Percentiles rank a stretch among this genome's conserved stretches.
phyloP scores from a whole-genome alignment of 495 filamentous ascomycete species.

The Penicillium bialowiezense region DNA sequence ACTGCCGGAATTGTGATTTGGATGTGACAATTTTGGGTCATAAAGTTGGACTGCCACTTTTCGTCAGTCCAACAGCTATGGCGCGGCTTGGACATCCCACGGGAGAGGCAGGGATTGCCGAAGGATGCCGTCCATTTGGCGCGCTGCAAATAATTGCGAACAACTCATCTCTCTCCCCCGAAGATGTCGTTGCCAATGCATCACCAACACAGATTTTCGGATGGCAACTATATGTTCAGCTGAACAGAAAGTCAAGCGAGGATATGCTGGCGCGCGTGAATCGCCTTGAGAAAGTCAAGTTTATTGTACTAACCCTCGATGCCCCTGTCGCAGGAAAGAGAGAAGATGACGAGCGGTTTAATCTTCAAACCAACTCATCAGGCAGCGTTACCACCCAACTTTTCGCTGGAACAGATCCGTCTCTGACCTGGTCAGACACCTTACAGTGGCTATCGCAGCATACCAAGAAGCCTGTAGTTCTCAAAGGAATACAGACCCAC shows the following conservation, averaged over 20 bases:
- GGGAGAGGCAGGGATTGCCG: constrained; percentile 61
- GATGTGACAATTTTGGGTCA: constrained; percentile 55
- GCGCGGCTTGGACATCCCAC: constrained; percentile 58
- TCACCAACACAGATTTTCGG: constrained; percentile 46
- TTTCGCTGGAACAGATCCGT: constrained; percentile 56
- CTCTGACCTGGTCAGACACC: constrained; percentile 66
- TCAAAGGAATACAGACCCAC: constrained; percentile 64
- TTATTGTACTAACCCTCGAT: constrained; percentile 78
- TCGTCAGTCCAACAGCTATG: constrained; percentile 67
- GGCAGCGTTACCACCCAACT: constrained; percentile 52
- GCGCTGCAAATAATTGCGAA: constrained; percentile 46
- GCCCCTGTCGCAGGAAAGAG: constrained; percentile 80
- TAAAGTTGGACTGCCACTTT: constrained; percentile 54
- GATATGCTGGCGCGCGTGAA: constrained; percentile 42
- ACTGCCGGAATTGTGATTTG: constrained; percentile 52
- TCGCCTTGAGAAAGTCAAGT: constrained; percentile 40
- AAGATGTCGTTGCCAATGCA: constrained; percentile 52
- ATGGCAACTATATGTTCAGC: constrained; percentile 76
- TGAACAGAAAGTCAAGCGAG: constrained; percentile 55
- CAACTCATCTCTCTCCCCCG: constrained; percentile 56
- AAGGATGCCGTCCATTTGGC: constrained; percentile 43
- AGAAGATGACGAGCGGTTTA: constrained; percentile 72
- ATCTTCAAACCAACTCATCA: constrained; percentile 40
- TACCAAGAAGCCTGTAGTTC: constrained; percentile 55
- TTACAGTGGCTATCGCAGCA: constrained; percentile 67